Conservation (phyloP, 257 asterid species). For the Mentha longifolia region DNA sequence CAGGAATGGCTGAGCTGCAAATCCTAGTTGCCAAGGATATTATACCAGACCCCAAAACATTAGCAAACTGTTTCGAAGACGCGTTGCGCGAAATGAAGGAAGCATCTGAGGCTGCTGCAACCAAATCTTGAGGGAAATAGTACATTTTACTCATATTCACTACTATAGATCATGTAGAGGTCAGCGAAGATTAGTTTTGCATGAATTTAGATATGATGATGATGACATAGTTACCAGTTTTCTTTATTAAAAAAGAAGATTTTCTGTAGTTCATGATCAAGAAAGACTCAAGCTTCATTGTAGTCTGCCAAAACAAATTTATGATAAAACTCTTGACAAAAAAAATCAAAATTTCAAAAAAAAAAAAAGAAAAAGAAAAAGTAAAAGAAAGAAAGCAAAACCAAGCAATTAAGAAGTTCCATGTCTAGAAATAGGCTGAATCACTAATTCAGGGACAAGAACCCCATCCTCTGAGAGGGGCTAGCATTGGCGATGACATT, state of each 20-base stretch:
- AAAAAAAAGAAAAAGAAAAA: too few species aligned
- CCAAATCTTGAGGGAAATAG: conserved; percentile 11
- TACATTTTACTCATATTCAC: not conserved
- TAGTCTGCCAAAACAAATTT: not conserved
- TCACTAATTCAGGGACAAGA: conserved; percentile 41
- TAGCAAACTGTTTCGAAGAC: conserved; percentile 75
- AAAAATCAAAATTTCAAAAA: too few species aligned
- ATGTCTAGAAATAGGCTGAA: not conserved
- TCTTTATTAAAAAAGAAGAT: not conserved
- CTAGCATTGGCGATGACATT: conserved; percentile 54
- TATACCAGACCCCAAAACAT: conserved; percentile 67
- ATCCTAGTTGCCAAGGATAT: conserved; percentile 80
- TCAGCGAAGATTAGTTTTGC: not conserved
- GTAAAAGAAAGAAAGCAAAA: not conserved
- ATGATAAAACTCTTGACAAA: not conserved
- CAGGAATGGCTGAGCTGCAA: conserved; percentile 72
- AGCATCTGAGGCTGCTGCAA: conserved; percentile 40
- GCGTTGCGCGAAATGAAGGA: conserved; percentile 68
- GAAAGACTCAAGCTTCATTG: not conserved
- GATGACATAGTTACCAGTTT: not conserved
- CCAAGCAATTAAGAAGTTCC: not conserved
- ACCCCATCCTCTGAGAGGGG: conserved; percentile 48
- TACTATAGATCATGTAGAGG: too few species aligned
- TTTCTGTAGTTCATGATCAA: not conserved
- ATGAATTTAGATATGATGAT: not conserved